These are phyloP conservation scores for Cephalotrichum gorgonifer DNA, from an alignment of 2,329 filamentous ascomycete genomes.

Conservation along the genomic window DNA sequence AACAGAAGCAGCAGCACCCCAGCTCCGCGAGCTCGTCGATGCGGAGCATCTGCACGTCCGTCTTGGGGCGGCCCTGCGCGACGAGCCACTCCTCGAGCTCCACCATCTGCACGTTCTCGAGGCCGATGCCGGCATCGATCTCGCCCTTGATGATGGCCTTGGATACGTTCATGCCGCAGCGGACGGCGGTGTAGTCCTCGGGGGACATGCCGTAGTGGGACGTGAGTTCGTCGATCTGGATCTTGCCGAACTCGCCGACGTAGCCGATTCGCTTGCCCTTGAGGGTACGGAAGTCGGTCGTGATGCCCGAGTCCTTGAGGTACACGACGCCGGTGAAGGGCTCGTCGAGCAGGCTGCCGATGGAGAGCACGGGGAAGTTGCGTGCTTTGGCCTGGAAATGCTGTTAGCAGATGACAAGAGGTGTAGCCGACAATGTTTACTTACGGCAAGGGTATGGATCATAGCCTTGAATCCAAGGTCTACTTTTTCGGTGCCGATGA, in stretches of 20 bases:
- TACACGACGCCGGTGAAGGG: conserved; percentile 74
- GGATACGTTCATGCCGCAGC: conserved; percentile 74
- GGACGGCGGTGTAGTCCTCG: conserved; percentile 63
- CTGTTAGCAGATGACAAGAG: conserved; percentile 4
- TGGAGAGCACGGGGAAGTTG: conserved; percentile 60
- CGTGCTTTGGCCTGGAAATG: conserved; percentile 57
- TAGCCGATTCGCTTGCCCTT: conserved; percentile 72
- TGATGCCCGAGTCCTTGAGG: conserved; percentile 64
- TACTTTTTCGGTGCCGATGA: conserved; percentile 66
- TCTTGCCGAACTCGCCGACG: conserved; percentile 73
- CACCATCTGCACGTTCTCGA: conserved; percentile 78
- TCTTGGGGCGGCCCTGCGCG: conserved; percentile 47
- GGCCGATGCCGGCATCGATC: conserved; percentile 65
- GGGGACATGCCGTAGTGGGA: conserved; percentile 67
- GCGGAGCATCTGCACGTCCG: conserved; percentile 69
- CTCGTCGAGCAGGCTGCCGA: conserved; percentile 68
- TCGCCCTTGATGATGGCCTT: conserved; percentile 63
- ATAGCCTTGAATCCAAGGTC: conserved; percentile 76
- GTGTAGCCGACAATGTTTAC: conserved; percentile 11
- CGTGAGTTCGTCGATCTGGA: conserved; percentile 74
- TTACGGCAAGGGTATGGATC: conserved; percentile 68
- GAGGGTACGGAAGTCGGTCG: conserved; percentile 62
- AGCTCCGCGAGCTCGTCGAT: conserved; percentile 73
- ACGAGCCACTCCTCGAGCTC: conserved; percentile 69
- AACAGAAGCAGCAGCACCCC: conserved; percentile 78